Base-by-base conservation (phyloP, 2,329 filamentous ascomycete species). In the Fragosphaeria purpurea region DNA sequence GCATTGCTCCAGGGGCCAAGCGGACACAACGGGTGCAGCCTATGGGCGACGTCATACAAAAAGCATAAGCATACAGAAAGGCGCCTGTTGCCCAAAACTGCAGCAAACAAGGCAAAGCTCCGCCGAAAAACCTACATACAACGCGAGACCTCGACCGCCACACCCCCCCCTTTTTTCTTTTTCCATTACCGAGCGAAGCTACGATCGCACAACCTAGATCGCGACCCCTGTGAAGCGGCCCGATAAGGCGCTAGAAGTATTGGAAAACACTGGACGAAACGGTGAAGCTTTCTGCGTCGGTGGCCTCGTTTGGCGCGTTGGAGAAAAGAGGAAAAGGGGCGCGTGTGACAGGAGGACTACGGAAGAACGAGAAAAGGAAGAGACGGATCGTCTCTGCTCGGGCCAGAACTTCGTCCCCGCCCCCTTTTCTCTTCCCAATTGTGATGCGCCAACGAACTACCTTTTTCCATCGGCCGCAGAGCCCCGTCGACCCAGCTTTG, bases 371-470 rank as follows among this genome's bases (percentile, higher is more conserved):
- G 12, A 37, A 8, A 2, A 13, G 6, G 12, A 10, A 13, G 4
- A 13, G 12, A 6, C 12, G 5, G 41, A 22, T 22, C 2, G 22
- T 22, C 22, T 22, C 22, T 22, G 3, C 22, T 22, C 3, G 22
- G 22, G 22, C 22, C 22, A 22, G 22, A 22, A 22, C 22, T 22
- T 22, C 22, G 22, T 22, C 22, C 38, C 49, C 47, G n/a, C 13
- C 35, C 35, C 11, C 35, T 37, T 37, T 11, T 37, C 35, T 37
- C 35, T 37, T 37, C 35, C 11, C 7, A 37, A 7, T 37, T 37
- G 11, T 37, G 11, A 89, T 91, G 86, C 82, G 84, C 59, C 80
- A 88, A 67, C 75, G 87, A 67, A 81, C 88, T 59, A 95, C 90
- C 1, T 93, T 88, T 57, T 71, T 94, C 48, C 82, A 85, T 57